Conservation (phyloP, 148 eudicot species). For the Chenopodium formosanum region DNA sequence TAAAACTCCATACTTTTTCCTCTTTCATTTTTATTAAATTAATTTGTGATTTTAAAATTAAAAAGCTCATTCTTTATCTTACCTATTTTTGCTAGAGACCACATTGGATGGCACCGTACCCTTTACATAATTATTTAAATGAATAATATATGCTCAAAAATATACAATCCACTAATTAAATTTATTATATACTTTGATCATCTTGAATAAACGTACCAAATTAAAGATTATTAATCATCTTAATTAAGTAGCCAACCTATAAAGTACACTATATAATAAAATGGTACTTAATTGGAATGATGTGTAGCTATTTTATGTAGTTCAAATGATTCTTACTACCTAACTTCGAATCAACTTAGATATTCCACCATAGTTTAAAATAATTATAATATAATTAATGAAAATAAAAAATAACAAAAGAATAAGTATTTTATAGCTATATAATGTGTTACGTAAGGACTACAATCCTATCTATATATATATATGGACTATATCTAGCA, state of each 20-base stretch:
- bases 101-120: conserved; percentile 6
- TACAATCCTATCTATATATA: conserved; percentile 9
- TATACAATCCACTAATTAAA: conserved; percentile 1
- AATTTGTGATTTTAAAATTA: neutral
- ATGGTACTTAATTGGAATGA: conserved; percentile 5
- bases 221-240: neutral
- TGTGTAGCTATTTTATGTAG: neutral
- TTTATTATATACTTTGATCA: neutral
- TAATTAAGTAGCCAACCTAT: neutral
- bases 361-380: neutral
- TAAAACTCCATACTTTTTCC: neutral
- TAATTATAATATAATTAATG: neutral
- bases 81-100: neutral
- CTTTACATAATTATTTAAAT: neutral
- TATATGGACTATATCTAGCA: neutral
- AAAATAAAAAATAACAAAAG: neutral
- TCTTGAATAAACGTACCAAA: neutral
- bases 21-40: neutral
- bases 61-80: neutral
- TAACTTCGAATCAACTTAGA: neutral
- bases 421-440: neutral
- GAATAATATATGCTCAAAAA: too few species aligned
- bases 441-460: neutral
- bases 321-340: neutral
- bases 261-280: conserved; percentile 3